Conservation (phyloP, 2,329 filamentous ascomycete genomes). For the Plenodomus tracheiphilus region DNA sequence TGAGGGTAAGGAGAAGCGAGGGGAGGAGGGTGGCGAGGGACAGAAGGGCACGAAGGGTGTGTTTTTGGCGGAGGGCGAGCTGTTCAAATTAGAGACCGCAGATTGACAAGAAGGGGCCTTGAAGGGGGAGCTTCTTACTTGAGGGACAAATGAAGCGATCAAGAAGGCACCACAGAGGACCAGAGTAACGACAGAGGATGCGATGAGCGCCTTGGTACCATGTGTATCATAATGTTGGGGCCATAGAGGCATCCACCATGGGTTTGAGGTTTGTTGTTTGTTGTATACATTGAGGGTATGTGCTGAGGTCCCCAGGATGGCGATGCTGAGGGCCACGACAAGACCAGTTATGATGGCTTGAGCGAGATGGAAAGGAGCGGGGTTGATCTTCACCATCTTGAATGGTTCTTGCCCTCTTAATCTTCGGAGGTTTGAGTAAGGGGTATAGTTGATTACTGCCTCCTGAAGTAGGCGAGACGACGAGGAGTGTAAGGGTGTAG, state of each 20-base stretch:
- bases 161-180: slow-evolving; percentile 45
- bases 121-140: slow-evolving; percentile 30
- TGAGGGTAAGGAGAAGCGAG: slow-evolving; percentile 44
- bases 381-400: slow-evolving; percentile 42
- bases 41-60: slow-evolving; percentile 46
- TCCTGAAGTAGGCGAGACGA: background rate
- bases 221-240: slow-evolving; percentile 51
- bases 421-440: background rate
- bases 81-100: no score
- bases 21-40: slow-evolving; percentile 42
- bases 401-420: background rate
- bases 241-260: slow-evolving; percentile 55
- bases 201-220: slow-evolving; percentile 49
- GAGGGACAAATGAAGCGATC: slow-evolving; percentile 38
- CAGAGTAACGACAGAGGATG: slow-evolving; percentile 42
- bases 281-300: slow-evolving; percentile 50
- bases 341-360: slow-evolving; percentile 40
- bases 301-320: slow-evolving; percentile 49
- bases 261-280: slow-evolving; percentile 47
- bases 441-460: no score
- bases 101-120: no score
- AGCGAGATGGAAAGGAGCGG: slow-evolving; percentile 40
- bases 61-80: slow-evolving; percentile 37
- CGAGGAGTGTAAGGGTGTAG: background rate
- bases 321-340: slow-evolving; percentile 46